Evolutionary conservation across 2,329 filamentous ascomycete species (phyloP).

Genomic region (Ophidiomyces ophidiicola): DNA sequence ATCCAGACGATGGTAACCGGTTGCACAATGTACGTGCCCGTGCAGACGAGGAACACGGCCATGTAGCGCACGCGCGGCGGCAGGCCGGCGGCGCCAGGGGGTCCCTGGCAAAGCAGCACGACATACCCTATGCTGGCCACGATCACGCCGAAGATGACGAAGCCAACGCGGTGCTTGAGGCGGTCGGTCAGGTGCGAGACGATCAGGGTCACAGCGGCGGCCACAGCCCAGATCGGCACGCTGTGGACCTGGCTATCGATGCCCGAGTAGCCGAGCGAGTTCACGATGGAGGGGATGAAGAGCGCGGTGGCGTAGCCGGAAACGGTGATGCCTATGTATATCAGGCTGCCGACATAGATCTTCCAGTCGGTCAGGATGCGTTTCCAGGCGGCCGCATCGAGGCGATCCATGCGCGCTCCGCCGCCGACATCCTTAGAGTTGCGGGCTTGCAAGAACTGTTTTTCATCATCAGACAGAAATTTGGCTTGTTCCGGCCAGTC

Average conservation of each 20-base stretch:
- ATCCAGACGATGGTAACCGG: constrained; percentile 57
- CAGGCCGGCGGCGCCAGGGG: constrained; percentile 12
- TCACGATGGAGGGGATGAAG: constrained; percentile 34
- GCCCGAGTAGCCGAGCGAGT: constrained; percentile 31
- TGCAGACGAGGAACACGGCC: constrained; percentile 52
- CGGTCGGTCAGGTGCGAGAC: constrained; percentile 51
- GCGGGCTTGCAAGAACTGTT: constrained; percentile 19
- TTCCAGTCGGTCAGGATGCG: constrained; percentile 25
- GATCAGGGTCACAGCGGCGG: constrained; percentile 46
- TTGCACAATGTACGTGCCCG: constrained; percentile 52
- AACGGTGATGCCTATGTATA: constrained; percentile 36
- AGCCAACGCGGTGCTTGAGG: constrained; percentile 46
- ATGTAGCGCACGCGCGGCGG: constrained; percentile 48
- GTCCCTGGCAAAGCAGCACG: constrained; percentile 42
- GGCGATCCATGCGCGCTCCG: constrained; percentile 22
- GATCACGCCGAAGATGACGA: constrained; percentile 47
- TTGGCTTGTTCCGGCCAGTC: constrained; percentile 26
- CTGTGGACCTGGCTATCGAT: constrained; percentile 43
- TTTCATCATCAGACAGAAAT: constrained; percentile 23
- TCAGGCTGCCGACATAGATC: constrained; percentile 23
- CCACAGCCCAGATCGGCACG: constrained; percentile 53
- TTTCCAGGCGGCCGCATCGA: constrained; percentile 21
- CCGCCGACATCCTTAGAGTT: constrained; percentile 19
- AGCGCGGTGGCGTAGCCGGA: constrained; percentile 29
- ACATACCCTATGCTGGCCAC: constrained; percentile 53